Conservation (phyloP, 805 yeast genomes). For the Myxozyma monticola region DNA sequence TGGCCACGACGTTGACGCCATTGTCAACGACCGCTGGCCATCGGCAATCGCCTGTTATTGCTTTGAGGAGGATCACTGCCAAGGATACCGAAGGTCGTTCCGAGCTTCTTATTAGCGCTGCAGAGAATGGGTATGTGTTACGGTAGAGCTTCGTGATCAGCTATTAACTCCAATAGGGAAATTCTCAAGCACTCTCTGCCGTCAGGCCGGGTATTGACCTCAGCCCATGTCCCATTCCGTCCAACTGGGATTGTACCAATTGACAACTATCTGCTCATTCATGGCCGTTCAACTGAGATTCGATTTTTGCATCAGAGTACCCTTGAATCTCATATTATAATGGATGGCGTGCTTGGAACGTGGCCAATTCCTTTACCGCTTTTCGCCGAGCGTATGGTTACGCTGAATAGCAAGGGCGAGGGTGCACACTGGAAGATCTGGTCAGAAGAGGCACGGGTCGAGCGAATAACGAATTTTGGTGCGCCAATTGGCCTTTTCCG, state of each 20-base stretch:
- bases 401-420: conserved; percentile 22
- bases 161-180: conserved; percentile 9
- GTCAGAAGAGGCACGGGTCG: conserved; percentile 28
- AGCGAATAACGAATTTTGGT: conserved; percentile 23
- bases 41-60: conserved; percentile 25
- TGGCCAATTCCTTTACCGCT: conserved; percentile 30
- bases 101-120: conserved; percentile 23
- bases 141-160: background rate
- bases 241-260: conserved; percentile 22
- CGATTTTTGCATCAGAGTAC: conserved; percentile 27
- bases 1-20: conserved; percentile 9
- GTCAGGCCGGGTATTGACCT: conserved; percentile 27
- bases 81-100: conserved; percentile 29
- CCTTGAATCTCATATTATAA: conserved; percentile 23
- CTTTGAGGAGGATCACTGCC: conserved; percentile 26
- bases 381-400: conserved; percentile 29
- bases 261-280: conserved; percentile 21
- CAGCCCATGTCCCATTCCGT: conserved; percentile 28
- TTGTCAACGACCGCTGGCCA: conserved; percentile 29
- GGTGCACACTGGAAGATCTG: conserved; percentile 31
- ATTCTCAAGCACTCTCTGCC: conserved; percentile 30
- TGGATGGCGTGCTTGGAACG: conserved; percentile 23
- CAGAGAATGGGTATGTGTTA: conserved; percentile 23
- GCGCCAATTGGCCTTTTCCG: conserved; percentile 17
- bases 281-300: conserved; percentile 29